Evolutionary conservation across 495 filamentous ascomycete genomes (phyloP).

Genomic region (Evernia prunastri): DNA sequence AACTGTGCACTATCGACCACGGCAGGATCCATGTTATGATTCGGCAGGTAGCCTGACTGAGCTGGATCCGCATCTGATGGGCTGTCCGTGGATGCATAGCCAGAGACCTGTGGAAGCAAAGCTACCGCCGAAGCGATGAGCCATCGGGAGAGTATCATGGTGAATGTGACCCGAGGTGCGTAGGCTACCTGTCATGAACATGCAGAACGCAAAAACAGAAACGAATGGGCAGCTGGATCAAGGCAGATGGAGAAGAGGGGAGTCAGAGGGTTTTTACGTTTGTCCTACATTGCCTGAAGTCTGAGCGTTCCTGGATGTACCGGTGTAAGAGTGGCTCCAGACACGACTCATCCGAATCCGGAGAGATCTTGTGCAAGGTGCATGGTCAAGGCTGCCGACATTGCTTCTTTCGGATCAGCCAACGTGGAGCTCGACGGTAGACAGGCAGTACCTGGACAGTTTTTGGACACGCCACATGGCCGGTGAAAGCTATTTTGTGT

Average conservation of each 20-base stretch:
- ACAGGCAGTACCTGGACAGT: not conserved
- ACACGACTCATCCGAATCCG: not conserved
- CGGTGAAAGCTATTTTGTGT: not conserved
- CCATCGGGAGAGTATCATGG: not conserved
- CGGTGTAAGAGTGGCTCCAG: not conserved
- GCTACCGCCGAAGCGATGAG: conserved; percentile 1
- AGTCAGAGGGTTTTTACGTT: not conserved
- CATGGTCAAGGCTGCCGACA: not conserved
- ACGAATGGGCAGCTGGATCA: not conserved
- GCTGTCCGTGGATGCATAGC: conserved; percentile 20
- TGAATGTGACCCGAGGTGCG: not conserved
- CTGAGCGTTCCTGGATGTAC: not conserved
- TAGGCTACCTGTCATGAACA: not conserved
- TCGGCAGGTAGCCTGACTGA: conserved; percentile 39
- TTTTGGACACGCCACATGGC: not conserved
- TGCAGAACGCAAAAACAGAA: not conserved
- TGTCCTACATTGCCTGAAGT: not conserved
- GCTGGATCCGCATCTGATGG: conserved; percentile 36
- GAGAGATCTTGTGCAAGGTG: not conserved
- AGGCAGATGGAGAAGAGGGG: not conserved
- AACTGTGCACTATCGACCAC: conserved; percentile 34
- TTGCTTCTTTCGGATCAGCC: not conserved
- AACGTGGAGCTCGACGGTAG: not conserved
- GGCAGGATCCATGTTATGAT: conserved; percentile 43
- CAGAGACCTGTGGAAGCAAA: conserved; percentile 8